Percentiles rank a stretch among this genome's conserved stretches.
These are phyloP conservation scores for Rosa hybrid DNA, from an alignment of 331 rosid genomes.

Conservation along the genomic window DNA sequence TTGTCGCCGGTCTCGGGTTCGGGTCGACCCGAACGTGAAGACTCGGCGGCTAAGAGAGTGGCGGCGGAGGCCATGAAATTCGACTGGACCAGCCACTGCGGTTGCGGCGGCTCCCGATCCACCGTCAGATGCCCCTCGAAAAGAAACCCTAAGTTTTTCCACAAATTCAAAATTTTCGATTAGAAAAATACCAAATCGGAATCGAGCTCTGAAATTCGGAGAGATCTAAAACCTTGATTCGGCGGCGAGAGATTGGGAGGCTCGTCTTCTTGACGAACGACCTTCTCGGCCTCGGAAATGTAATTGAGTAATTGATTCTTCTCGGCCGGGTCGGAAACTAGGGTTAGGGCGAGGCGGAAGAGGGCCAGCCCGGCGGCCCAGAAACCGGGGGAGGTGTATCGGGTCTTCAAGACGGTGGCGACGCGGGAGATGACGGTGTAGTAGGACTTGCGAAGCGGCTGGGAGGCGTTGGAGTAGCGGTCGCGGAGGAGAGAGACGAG, in stretches of 20 bases:
- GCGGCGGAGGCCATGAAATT: constrained; percentile 75
- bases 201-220: neutral
- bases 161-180: neutral
- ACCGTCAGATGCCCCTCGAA: constrained; percentile 96
- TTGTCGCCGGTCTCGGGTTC: constrained; percentile 14
- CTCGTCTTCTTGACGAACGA: constrained; percentile 52
- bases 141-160: constrained; percentile 54
- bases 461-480: constrained; percentile 61
- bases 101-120: constrained; percentile 92
- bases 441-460: constrained; percentile 65
- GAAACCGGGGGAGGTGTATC: constrained; percentile 83
- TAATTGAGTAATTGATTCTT: constrained; percentile 54
- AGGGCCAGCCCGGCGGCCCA: constrained; percentile 83
- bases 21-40: constrained; percentile 34
- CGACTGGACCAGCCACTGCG: constrained; percentile 84
- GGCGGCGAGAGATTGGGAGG: constrained; percentile 38
- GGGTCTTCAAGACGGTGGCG: constrained; percentile 77
- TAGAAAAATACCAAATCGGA: constrained; percentile 15
- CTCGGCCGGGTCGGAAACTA: constrained; percentile 62
- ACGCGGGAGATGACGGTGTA: constrained; percentile 70
- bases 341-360: constrained; percentile 56
- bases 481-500: constrained; percentile 56
- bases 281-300: constrained; percentile 66
- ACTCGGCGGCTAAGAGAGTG: constrained; percentile 60
- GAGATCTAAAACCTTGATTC: constrained; percentile 23